Evolutionary conservation across 2,329 filamentous ascomycete species (phyloP), one percentile per base, ranked within the genome.

Genomic region (Chaetomiaceae sp.): DNA sequence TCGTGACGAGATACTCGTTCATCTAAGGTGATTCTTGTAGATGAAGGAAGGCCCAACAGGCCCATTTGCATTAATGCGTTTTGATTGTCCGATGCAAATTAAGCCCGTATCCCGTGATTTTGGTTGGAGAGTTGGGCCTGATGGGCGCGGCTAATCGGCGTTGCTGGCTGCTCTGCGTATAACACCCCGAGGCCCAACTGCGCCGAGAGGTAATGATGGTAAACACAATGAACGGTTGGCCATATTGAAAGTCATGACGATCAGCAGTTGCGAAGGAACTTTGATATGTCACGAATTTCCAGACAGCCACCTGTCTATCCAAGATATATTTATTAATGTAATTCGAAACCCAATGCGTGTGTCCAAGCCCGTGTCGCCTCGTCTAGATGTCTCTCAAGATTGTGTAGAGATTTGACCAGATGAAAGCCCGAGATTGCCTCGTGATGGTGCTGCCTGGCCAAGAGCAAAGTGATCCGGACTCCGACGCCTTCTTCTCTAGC

Each of bases 51-150:
- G 47, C 39, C 27, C 23, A 40, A 30, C 25, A 37, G 19, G 10
- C 14, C 48, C 42, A 55, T 53, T 42, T 54, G 48, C 23, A 35
- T 55, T 57, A 54, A 59, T 55, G 20, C 30, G 17, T 21, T 31
- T 49, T 59, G 46, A 57, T 59, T 60, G 50, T 40, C 23, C 37
- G 49, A 33, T 50, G 43, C 54, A 56, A 50, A 58, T 60, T 56
- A 57, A 53, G 41, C 44, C 40, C 31, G 23, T 52, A 33, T 38
- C n/a, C 33, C 35, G 16, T 21, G 27, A 39, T n/a, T 14, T 25
- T 48, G 50, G 50, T 51, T 49, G 46, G 40, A 39, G 45, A 46
- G 34, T 21, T 38, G 33, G 25, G 17, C 5, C 14, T 17, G n/a
- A n/a, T n/a, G 35, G 31, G 42, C 21, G 34, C 47, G 39, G 41